Base-by-base conservation (phyloP, 805 yeast genomes). In the Ogataea kodamae region DNA sequence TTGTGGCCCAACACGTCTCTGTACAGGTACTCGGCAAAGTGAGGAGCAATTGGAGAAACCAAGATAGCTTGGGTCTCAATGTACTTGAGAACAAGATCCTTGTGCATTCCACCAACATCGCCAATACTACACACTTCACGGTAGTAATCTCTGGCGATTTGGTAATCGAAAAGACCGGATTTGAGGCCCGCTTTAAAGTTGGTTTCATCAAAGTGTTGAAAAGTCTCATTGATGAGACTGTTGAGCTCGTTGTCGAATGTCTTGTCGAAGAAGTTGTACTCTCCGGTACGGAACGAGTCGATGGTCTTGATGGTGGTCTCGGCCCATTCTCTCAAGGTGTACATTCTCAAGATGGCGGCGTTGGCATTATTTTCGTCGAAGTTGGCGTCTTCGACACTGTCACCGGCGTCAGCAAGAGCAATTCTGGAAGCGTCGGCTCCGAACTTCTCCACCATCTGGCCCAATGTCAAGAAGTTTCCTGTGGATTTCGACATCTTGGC, bases 401-500 rank as follows among this genome's bases (percentile, higher is more conserved):
- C 98, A 70, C 98, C 98, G 33, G 97, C 96, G 68, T 92, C 98
- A 28, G 97, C 98, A 46, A 92, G 69, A 5, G 98, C 97, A 60
- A 92, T 85, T 72, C 98, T 83, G 8, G 96, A 70, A 25, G 97
- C 97, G 62, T 92, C 98, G 32, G 97, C 95, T 62, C 98, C 98
- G 50, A 80, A 92, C 65, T 92, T 92, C 51, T 77, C 72, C 40
- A 81, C 80, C 58, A 83, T 74, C 61, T 92, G 87, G 51, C 79
- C 74, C 61, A 92, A 70, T 32, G 97, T 92, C 79, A 86, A 71
- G 60, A 92, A 92, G 69, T 92, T 92, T 65, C 98, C 98, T 19
- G 97, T 90, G 19, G 95, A 83, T 64, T 92, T 92, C 36, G 97
- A 81, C 98, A 92, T 92, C 74, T 92, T 92, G 52, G 90, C 92